Evolutionary conservation across 2,329 filamentous ascomycete species (phyloP), one percentile per base, ranked within the genome.

Genomic region (Aspergillus terreus): DNA sequence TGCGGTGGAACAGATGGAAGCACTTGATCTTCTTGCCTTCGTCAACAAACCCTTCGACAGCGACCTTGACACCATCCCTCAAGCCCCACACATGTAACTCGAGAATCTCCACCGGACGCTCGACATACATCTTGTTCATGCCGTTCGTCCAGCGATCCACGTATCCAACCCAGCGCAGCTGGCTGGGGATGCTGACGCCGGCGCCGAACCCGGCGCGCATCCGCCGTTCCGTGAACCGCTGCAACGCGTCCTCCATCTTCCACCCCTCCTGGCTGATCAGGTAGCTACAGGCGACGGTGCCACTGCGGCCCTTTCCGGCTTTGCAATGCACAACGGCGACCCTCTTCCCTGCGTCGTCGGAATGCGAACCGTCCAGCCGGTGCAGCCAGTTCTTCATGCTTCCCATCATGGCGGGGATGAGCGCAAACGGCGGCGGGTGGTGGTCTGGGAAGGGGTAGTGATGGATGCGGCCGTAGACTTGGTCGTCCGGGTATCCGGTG

Each of bases 361-460:
- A 38, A 15, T 30, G 40, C 10, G 68, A 56, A 1, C 54, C 58
- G 6, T 63, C 63, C 9, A 69, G 65, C 0, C 72, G 68, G 44
- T 80, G 76, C 48, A 95, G 69, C 90, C 92, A 97, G 64, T 92
- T 89, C 54, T 88, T 82, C 92, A 99, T 97, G 63, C 88, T 89
- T 1, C 85, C 91, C 81, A 96, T 85, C 55, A 96, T 92, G 72
- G 90, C 79, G 0, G 92, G 92, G 33, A 99, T 85, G 17, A 97
- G 78, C 19, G 84, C 81, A 64, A 99, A 99, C 0, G 94, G 94
- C 47, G 94, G 94, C 3, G 94, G 94, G 68, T 99, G 94, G 67
- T 99, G 94, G 68, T 99, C 94, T 0, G 94, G 94, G 84, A 90
- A 99, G 0, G 94, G 94, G 65, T 92, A 97, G 72, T 99, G 94